A percentile compares a stretch with the other conserved stretches of the same genome.
These are phyloP conservation scores for Suillus subluteus DNA, from an alignment of 768 basidiomycete genomes.

Conservation along the genomic window DNA sequence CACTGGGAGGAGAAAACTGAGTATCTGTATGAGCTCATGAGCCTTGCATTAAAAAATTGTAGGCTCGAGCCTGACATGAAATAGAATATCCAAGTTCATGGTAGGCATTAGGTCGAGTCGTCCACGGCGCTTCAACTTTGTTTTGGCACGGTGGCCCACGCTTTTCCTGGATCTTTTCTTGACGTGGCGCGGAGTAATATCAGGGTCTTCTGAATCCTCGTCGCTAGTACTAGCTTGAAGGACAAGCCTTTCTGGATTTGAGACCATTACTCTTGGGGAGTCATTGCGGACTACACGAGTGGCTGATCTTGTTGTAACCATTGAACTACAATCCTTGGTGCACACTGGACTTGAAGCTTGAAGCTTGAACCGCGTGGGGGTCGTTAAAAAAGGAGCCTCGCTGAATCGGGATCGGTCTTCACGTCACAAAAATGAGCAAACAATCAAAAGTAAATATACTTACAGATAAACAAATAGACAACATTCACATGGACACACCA, in stretches of 20 bases:
- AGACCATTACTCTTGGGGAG: background rate
- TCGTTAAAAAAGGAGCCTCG: slow-evolving; percentile 4
- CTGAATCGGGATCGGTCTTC: background rate
- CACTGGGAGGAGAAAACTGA: slow-evolving; percentile 40
- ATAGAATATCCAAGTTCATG: slow-evolving; percentile 18
- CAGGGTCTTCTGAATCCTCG: slow-evolving; percentile 5
- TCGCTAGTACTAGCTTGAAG: background rate
- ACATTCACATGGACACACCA: background rate
- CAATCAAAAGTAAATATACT: background rate
- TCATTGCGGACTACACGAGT: background rate
- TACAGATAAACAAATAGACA: background rate
- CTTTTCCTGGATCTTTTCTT: slow-evolving; percentile 4
- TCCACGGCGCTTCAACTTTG: slow-evolving; percentile 3
- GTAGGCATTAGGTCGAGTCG: slow-evolving; percentile 34
- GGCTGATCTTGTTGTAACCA: slow-evolving; percentile 2
- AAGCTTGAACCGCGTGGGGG: background rate
- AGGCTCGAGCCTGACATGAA: slow-evolving; percentile 11
- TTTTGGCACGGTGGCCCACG: background rate
- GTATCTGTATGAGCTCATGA: slow-evolving; percentile 32
- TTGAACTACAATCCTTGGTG: background rate
- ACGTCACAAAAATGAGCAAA: background rate
- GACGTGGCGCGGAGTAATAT: background rate
- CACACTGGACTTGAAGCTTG: background rate
- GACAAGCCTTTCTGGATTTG: background rate
- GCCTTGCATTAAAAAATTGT: background rate